Conservation (phyloP, 495 filamentous ascomycete species). For the Astrothelium subdiscretum region DNA sequence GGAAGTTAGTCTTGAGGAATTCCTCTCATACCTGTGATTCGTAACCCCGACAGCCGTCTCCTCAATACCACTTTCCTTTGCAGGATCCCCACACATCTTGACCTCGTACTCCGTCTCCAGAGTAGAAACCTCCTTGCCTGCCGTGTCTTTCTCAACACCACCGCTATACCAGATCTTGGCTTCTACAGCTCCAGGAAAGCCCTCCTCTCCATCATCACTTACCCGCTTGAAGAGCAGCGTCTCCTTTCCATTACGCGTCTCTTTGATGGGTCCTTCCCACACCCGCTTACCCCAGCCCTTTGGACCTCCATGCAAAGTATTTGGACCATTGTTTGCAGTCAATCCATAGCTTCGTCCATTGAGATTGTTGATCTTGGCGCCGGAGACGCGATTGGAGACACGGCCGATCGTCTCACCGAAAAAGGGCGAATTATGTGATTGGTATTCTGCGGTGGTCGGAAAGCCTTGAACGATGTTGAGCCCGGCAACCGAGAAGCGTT, state of each 20-base stretch:
- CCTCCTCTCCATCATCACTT: slow-evolving; percentile 69
- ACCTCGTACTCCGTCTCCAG: slow-evolving; percentile 84
- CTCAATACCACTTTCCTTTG: slow-evolving; percentile 40
- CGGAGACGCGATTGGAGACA: slow-evolving; percentile 73
- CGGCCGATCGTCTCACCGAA: slow-evolving; percentile 93
- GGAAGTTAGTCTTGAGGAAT: too few relatives aligned
- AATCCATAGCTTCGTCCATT: slow-evolving; percentile 63
- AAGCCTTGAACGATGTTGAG: slow-evolving; percentile 83
- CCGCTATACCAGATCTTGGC: slow-evolving; percentile 67
- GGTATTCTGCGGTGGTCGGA: slow-evolving; percentile 59
- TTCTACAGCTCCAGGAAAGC: slow-evolving; percentile 75
- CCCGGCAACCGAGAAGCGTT: slow-evolving; percentile 63
- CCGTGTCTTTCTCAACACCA: slow-evolving; percentile 47
- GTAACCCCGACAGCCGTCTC: slow-evolving; percentile 88
- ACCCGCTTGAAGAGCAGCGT: slow-evolving; percentile 63
- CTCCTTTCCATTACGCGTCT: slow-evolving; percentile 57
- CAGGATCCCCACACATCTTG: slow-evolving; percentile 52
- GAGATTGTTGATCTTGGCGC: slow-evolving; percentile 56
- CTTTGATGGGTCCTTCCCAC: slow-evolving; percentile 63
- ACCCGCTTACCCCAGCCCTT: slow-evolving; percentile 75
- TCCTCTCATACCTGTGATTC: slow-evolving; percentile 74
- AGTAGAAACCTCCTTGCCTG: slow-evolving; percentile 45
- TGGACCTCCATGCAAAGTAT: slow-evolving; percentile 71
- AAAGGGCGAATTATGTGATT: slow-evolving; percentile 57
- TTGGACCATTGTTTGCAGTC: slow-evolving; percentile 61